Evolutionary conservation across 2,329 filamentous ascomycete genomes (phyloP), one percentile per base, ranked within the genome.

Genomic region (Aureobasidium mangrovei): DNA sequence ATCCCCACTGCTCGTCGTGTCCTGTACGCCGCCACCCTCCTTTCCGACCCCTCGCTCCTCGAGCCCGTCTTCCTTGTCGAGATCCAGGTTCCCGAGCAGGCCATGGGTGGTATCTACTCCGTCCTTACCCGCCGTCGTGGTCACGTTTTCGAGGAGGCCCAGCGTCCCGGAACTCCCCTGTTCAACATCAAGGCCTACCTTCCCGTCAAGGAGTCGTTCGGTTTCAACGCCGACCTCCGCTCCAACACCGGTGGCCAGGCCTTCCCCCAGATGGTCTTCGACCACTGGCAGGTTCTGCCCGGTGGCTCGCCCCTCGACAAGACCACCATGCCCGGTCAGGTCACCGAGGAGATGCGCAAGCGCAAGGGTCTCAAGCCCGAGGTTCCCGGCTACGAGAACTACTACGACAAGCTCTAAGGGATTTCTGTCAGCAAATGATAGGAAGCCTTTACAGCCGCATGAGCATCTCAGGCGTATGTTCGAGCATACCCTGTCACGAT

Each of bases 81-180:
- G 77, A 98, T 98, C 76, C 91, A 96, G 81, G 93, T 98, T 61
- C 91, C 91, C 69, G 93, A 98, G 83, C 80, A 85, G 70, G 91
- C 93, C 73, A 97, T 98, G 93, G 93, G 93, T 83, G 93, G 93
- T 83, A 95, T 98, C 77, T 98, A 98, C 79, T 88, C 91, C 86
- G 91, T 96, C 72, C 88, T 98, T 68, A 96, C 91, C 77, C 87
- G 91, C 71, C 82, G 91, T 76, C 86, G 93, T 87, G 93, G 93
- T 83, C 91, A 97, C 84, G 93, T 98, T 77, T 96, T 97, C 84
- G 80, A 81, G 73, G 93, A 98, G 81, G 88, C 94, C 81, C 93
- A 98, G 82, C 89, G 93, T 71, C 88, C 91, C 61, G 93, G 93
- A 77, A 98, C 93, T 74, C 93, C 93, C 77, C 87, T 98, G 60